These are phyloP conservation scores for Diaporthe citriasiana DNA, from an alignment of 2,329 filamentous ascomycete genomes.

Conservation along the genomic window DNA sequence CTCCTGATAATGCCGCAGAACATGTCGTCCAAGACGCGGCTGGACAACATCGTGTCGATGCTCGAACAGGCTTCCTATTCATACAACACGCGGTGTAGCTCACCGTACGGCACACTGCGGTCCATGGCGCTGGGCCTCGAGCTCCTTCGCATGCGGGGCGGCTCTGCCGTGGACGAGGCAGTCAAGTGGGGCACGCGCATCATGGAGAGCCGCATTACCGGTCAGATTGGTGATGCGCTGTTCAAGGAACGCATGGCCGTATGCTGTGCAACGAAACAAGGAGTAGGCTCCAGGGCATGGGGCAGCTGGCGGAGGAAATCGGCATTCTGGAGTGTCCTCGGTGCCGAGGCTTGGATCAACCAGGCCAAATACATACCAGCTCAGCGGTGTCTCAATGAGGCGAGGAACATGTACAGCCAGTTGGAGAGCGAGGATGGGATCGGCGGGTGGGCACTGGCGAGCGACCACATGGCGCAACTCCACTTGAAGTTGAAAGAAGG, in stretches of 20 bases:
- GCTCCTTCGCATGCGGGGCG: constrained; percentile 84
- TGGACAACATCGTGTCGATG: constrained; percentile 87
- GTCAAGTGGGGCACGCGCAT: constrained; percentile 86
- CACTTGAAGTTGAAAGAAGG: constrained; percentile 64
- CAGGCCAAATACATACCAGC: constrained; percentile 84
- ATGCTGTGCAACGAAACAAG: constrained; percentile 83
- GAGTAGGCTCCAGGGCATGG: constrained; percentile 75
- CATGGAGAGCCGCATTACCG: constrained; percentile 83
- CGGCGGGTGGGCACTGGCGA: constrained; percentile 64
- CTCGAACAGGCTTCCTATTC: constrained; percentile 93
- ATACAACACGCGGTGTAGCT: constrained; percentile 86
- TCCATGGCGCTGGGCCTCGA: constrained; percentile 83
- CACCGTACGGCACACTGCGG: constrained; percentile 84
- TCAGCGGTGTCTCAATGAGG: constrained; percentile 81
- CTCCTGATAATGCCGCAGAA: constrained; percentile 82
- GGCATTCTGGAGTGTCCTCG: constrained; percentile 88
- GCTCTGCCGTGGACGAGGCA: constrained; percentile 86
- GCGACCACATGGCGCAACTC: constrained; percentile 66
- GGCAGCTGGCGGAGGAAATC: constrained; percentile 86
- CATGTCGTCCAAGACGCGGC: constrained; percentile 80
- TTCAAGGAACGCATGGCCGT: constrained; percentile 88
- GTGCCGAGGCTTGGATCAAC: constrained; percentile 86
- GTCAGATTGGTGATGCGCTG: constrained; percentile 82
- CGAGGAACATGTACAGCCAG: constrained; percentile 67
- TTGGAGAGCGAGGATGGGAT: constrained; percentile 66